Evolutionary conservation across 192 early-diverging fungal species (phyloP).

Genomic region (Bifiguratus adelaidae): DNA sequence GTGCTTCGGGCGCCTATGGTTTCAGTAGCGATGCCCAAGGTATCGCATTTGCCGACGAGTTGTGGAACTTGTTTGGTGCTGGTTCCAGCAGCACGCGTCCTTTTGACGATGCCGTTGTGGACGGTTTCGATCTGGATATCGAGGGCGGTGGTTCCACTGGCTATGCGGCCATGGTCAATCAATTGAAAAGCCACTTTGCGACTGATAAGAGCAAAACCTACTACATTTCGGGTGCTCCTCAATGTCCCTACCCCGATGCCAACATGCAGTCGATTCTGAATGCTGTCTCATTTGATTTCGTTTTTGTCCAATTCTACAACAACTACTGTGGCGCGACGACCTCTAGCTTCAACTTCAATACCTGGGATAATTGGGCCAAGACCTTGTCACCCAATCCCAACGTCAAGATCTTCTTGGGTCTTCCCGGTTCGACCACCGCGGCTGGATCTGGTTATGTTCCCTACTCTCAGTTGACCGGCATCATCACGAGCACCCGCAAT

Average conservation of each 20-base stretch:
- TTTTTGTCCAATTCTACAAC: slow-evolving; percentile 76
- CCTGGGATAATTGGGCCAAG: slow-evolving; percentile 61
- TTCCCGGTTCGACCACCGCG: slow-evolving; percentile 52
- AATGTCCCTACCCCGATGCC: slow-evolving; percentile 69
- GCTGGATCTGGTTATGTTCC: slow-evolving; percentile 47
- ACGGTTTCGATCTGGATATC: slow-evolving; percentile 45
- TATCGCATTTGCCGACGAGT: slow-evolving; percentile 46
- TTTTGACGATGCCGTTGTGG: slow-evolving; percentile 50
- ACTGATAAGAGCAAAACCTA: slow-evolving; percentile 31
- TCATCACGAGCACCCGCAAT: slow-evolving; percentile 31
- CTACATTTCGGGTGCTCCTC: slow-evolving; percentile 60
- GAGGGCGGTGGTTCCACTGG: slow-evolving; percentile 50
- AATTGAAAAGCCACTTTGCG: slow-evolving; percentile 39
- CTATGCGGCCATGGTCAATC: slow-evolving; percentile 46
- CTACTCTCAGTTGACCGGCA: slow-evolving; percentile 27
- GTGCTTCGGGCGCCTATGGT: slow-evolving; percentile 50
- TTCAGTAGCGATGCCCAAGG: slow-evolving; percentile 44
- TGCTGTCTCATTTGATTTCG: slow-evolving; percentile 49
- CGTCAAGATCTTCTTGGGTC: slow-evolving; percentile 51
- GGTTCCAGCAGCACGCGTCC: slow-evolving; percentile 50
- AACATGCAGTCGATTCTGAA: slow-evolving; percentile 47
- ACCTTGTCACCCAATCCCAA: slow-evolving; percentile 46
- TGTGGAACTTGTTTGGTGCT: slow-evolving; percentile 71
- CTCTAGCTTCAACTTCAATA: slow-evolving; percentile 58
- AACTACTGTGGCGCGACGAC: slow-evolving; percentile 54